Evolutionary conservation across 257 asterid species (phyloP).

Genomic region (Solanum virginianum): DNA sequence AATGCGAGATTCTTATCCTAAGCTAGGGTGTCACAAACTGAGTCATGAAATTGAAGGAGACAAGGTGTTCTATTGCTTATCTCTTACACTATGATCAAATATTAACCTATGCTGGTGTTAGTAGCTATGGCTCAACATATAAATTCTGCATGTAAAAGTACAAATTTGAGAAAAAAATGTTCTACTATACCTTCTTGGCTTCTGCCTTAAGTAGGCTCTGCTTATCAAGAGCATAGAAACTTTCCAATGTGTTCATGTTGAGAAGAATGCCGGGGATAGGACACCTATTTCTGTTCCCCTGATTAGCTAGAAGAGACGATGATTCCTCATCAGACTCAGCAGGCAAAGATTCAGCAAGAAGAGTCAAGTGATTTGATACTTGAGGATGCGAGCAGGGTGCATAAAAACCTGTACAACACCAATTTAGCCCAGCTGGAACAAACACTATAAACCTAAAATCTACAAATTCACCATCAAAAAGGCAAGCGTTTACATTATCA

Average conservation of each 20-base stretch:
- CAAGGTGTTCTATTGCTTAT: not conserved
- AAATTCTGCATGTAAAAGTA: not conserved
- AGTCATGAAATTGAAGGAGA: not conserved
- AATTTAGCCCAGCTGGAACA: not conserved
- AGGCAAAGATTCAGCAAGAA: constrained; percentile 76
- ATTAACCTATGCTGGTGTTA: not conserved
- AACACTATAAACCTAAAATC: not conserved
- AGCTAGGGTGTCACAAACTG: not conserved
- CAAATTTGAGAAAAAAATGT: not conserved
- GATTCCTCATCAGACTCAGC: constrained; percentile 35
- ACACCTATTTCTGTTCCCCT: constrained; percentile 83
- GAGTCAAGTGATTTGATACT: constrained; percentile 70
- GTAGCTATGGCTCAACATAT: not conserved
- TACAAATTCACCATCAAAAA: not conserved
- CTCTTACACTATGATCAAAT: not conserved
- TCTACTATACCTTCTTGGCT: constrained; percentile 51
- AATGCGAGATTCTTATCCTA: too few species aligned
- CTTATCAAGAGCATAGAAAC: constrained; percentile 65
- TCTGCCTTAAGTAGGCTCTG: constrained; percentile 50
- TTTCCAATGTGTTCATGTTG: constrained; percentile 84
- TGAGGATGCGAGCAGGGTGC: constrained; percentile 77
- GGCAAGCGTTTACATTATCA: not conserved
- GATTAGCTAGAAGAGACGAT: constrained; percentile 11
- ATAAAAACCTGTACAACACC: constrained; percentile 52
- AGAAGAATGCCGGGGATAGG: constrained; percentile 77